Evolutionary conservation across 345 rosid species (phyloP).

Genomic region (Lumnitzera littorea): DNA sequence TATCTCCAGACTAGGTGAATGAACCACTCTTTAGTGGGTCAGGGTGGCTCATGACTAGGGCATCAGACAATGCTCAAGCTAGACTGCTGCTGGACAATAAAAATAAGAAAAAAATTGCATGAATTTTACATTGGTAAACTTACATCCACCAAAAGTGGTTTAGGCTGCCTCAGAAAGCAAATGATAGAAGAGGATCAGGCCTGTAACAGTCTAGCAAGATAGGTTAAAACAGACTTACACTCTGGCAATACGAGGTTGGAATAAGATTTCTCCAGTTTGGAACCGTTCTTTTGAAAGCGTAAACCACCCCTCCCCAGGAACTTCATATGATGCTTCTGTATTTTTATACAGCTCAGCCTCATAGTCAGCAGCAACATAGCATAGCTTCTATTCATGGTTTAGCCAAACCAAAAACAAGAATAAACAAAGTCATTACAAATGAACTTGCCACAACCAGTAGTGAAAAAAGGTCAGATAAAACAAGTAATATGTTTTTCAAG

Average conservation of each 20-base stretch:
- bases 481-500: too few species aligned
- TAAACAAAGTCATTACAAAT: background rate
- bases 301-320: conserved; percentile 65
- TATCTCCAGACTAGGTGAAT: too few species aligned
- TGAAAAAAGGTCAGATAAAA: background rate
- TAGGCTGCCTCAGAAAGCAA: too few species aligned
- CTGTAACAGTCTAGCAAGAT: background rate
- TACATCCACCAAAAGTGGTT: too few species aligned
- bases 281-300: conserved; percentile 83
- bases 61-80: too few species aligned
- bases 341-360: conserved; percentile 53
- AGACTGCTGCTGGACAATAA: too few species aligned
- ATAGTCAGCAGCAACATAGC: conserved; percentile 87
- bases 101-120: too few species aligned
- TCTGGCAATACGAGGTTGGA: conserved; percentile 81
- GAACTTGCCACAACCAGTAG: conserved; percentile 3
- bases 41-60: too few species aligned
- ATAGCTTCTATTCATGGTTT: conserved; percentile 50
- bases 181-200: too few species aligned
- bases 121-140: too few species aligned
- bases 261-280: conserved; percentile 86
- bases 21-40: too few species aligned
- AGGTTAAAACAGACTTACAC: conserved; percentile 46
- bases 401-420: conserved; percentile 14
- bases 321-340: conserved; percentile 55